Evolutionary conservation across 2,329 filamentous ascomycete species (phyloP), one percentile per base, ranked within the genome.

Genomic region (Alternaria panax): DNA sequence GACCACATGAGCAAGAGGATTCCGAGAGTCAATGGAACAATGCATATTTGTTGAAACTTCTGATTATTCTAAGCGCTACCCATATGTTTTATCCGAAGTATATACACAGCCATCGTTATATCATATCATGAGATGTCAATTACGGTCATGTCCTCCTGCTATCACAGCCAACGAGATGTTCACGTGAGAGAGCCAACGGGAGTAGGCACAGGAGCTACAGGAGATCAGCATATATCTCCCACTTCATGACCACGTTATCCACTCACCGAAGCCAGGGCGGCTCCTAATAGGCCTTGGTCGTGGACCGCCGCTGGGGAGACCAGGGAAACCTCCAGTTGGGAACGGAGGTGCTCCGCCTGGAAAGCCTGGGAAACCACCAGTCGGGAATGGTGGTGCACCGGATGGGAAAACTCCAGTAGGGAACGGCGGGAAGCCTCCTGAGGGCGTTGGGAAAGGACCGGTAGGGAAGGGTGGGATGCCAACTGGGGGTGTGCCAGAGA

Each of bases 271-370:
- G 18, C n/a, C 51, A 8, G 43, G 36, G n/a, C n/a, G n/a, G n/a
- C n/a, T n/a, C 18, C 50, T 36, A 16, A 50, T 54, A 41, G 55
- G 48, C 20, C 24, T 41, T 24, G 57, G 57, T 14, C 30, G 36
- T 8, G 30, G 14, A n/a, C 52, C 48, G 43, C 36, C 14, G 36
- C 34, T 57, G n/a, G 58, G 53, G 14, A 34, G 20, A 11, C 40
- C 42, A 20, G 60, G 60, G 34, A 57, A 38, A 25, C 53, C 48
- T 16, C 59, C 56, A 27, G 48, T 45, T 16, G 57, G 45, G 20
- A 45, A 20, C 41, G 59, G 45, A 52, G 32, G 47, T n/a, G 32
- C 47, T 1, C 48, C 48, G 9, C 36, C 16, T 16, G 48, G 51
- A 16, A 48, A 27, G 9, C 16, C 51, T 8, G 42, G 41, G 25